phyloP scores from a whole-genome alignment of 139 green algal species.

The Pleodorina starrii region DNA sequence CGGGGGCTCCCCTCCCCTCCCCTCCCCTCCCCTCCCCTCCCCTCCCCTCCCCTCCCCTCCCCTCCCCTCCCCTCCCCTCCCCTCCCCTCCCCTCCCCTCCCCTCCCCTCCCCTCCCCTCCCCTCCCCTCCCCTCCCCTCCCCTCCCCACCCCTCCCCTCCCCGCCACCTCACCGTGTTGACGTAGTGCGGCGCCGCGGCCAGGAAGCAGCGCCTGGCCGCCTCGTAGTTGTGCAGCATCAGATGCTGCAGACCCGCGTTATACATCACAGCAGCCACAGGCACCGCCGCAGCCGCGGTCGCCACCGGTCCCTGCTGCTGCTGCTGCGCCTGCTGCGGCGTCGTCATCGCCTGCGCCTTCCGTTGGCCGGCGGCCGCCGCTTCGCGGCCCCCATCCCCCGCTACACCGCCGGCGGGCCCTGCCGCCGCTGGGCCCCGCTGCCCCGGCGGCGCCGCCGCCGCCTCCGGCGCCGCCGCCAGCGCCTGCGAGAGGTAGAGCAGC shows the following conservation, averaged over 20 bases:
- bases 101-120: too few species aligned
- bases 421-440: background rate
- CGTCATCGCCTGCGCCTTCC: too few species aligned
- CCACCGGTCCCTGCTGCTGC: background rate
- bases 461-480: background rate
- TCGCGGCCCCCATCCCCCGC: too few species aligned
- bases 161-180: conserved; percentile 6
- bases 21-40: too few species aligned
- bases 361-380: too few species aligned
- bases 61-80: too few species aligned
- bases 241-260: conserved; percentile 65
- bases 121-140: too few species aligned
- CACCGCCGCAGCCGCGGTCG: conserved; percentile 17
- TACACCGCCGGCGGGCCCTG: background rate
- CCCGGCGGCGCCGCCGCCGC: background rate
- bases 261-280: conserved; percentile 48
- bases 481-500: conserved; percentile 49
- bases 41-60: too few species aligned
- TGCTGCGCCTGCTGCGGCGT: background rate
- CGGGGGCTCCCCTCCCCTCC: too few species aligned
- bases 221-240: conserved; percentile 53
- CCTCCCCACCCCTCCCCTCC: too few species aligned
- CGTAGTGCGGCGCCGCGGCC: conserved; percentile 43
- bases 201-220: conserved; percentile 51
- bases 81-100: too few species aligned